A percentile compares a stretch with the other conserved stretches of the same genome.
Conservation (phyloP, 2,329 filamentous ascomycete species). For the Monosporascus sp. region DNA sequence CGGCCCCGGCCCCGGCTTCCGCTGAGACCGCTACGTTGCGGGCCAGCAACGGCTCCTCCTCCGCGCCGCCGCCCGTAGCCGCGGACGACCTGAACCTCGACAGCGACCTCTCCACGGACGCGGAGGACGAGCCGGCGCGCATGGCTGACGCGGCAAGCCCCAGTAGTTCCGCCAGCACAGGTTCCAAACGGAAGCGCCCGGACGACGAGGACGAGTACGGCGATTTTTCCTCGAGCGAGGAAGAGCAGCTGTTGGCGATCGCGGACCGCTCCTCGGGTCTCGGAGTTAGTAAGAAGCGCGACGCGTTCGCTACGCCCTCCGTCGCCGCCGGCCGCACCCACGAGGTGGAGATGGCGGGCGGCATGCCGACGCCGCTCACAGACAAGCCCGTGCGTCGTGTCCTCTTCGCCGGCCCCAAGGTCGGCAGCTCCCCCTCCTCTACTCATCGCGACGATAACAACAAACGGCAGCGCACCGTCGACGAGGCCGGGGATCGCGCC, state of each 20-base stretch:
- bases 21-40: conserved; percentile 9
- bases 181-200: conserved; percentile 21
- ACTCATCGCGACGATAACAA: background rate
- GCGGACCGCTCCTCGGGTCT: conserved; percentile 9
- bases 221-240: conserved; percentile 23
- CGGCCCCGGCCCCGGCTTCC: conserved; percentile 2
- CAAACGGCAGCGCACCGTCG: conserved; percentile 11
- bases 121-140: conserved; percentile 7
- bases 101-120: conserved; percentile 1
- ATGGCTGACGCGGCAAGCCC: background rate
- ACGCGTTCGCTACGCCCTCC: conserved; percentile 14
- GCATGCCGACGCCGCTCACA: conserved; percentile 24
- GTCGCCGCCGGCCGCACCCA: conserved; percentile 1
- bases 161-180: conserved; percentile 4
- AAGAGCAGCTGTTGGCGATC: conserved; percentile 18
- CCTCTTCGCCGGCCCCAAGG: conserved; percentile 21
- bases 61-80: background rate
- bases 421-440: conserved; percentile 5
- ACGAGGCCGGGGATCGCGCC: background rate
- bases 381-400: conserved; percentile 21
- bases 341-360: conserved; percentile 6
- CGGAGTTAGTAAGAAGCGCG: conserved; percentile 5
- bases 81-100: conserved; percentile 7
- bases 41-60: conserved; percentile 1
- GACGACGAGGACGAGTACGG: conserved; percentile 18